Evolutionary conservation across 2,329 filamentous ascomycete species (phyloP), one percentile per base, ranked within the genome.

Genomic region (Keithomyces neogunnii): DNA sequence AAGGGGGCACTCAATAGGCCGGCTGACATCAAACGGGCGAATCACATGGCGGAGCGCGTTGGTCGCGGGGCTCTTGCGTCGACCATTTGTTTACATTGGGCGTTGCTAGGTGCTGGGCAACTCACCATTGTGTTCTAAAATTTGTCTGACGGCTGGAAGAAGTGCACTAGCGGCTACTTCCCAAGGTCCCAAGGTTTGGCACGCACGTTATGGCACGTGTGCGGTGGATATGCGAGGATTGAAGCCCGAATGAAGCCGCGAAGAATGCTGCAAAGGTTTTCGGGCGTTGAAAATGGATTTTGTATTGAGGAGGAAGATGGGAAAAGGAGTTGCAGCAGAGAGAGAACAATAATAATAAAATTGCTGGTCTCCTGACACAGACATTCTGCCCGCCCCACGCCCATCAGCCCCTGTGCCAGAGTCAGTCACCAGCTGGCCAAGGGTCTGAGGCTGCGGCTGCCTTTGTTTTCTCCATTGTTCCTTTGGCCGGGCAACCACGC

Each of bases 71-170:
- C 39, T 36, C 47, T 47, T 52, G 35, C 49, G 36, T 49, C 47
- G 31, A n/a, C 32, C 36, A 10, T 49, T 53, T 53, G 52, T 53
- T 53, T 53, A 53, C 52, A 49, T 30, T 8, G 3, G 49, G 46
- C 31, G 48, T 5, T 33, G 46, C 6, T 33, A 47, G 52, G 52
- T 54, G 50, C 47, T 47, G 49, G 39, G 52, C 47, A 54, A 51
- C 52, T 54, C 47, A 54, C 52, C 52, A 54, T 54, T 45, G 40
- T 48, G 29, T 43, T n/a, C 19, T 19, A 30, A 9, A 26, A 43
- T 30, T 10, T 38, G n/a, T 49, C 29, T 10, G 47, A 43, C 28
- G 19, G 19, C 19, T 13, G 6, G 26, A 40, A 40, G 3, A 28
- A 40, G 26, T 30, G 28, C 40, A 44, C 40, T 44, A 44, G 40